Conservation (phyloP, 192 early-diverging fungal species). For the Gorgonomyces haynaldii region DNA sequence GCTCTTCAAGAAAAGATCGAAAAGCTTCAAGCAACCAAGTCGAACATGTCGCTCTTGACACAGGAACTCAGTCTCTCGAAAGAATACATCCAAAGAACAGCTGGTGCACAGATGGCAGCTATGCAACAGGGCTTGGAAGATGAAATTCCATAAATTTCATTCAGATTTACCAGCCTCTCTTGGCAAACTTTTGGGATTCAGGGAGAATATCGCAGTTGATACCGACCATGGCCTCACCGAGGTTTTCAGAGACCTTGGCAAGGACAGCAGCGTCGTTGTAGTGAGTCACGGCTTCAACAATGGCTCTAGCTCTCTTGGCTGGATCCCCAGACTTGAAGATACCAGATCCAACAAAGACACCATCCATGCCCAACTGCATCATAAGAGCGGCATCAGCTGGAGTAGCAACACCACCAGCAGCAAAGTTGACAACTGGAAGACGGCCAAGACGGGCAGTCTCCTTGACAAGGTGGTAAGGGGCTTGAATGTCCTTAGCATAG, state of each 20-base stretch:
- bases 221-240: conserved; percentile 96
- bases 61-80: no score
- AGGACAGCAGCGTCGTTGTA: conserved; percentile 81
- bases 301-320: conserved; percentile 86
- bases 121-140: no score
- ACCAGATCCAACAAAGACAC: conserved; percentile 94
- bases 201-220: conserved; percentile 71
- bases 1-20: conserved; percentile 37
- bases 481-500: conserved; percentile 94
- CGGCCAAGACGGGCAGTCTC: conserved; percentile 77
- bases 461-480: conserved; percentile 80
- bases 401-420: conserved; percentile 91
- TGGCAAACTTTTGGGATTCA: conserved; percentile 43
- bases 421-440: conserved; percentile 97
- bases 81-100: no score
- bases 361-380: conserved; percentile 99
- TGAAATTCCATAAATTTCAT: no score
- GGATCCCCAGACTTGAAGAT: conserved; percentile 92
- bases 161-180: conserved; percentile 50
- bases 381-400: conserved; percentile 97
- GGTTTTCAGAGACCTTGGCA: conserved; percentile 77
- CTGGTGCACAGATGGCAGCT: no score
- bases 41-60: no score
- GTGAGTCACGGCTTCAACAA: conserved; percentile 92
- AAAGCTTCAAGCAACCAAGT: no score